Percentiles rank a stretch among this genome's conserved stretches.
These are phyloP conservation scores for Saccharomycopsis vini DNA, from an alignment of 805 yeast species.

Conservation along the genomic window DNA sequence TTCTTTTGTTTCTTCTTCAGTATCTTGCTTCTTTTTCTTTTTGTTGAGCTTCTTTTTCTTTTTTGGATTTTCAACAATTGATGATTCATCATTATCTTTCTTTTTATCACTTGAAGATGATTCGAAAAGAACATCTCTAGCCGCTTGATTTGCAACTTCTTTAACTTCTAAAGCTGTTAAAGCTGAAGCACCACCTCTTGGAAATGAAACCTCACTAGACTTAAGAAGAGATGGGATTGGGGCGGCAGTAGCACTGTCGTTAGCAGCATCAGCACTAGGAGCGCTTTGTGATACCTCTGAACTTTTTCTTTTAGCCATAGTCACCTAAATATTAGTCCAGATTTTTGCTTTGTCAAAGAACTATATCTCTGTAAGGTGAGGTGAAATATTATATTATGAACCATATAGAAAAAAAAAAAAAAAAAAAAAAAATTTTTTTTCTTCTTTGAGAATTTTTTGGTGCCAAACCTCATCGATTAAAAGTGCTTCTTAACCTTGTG, in stretches of 20 bases:
- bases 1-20: slow-evolving; percentile 22
- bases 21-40: slow-evolving; percentile 19
- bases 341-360: not conserved
- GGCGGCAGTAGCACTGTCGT: slow-evolving; percentile 1
- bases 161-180: slow-evolving; percentile 85
- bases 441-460: too few species aligned
- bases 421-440: not conserved
- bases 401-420: not conserved
- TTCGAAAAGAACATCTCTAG: slow-evolving; percentile 74
- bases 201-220: slow-evolving; percentile 45
- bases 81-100: not conserved
- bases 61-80: slow-evolving; percentile 24
- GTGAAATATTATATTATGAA: not conserved
- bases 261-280: not conserved
- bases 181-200: slow-evolving; percentile 91
- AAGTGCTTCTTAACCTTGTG: too few species aligned
- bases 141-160: slow-evolving; percentile 88
- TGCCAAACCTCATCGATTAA: too few species aligned
- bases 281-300: too few species aligned
- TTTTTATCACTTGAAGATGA: slow-evolving; percentile 9
- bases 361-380: not conserved
- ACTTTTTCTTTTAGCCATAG: slow-evolving; percentile 9
- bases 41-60: slow-evolving; percentile 32
- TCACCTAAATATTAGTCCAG: slow-evolving; percentile 1
- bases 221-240: slow-evolving; percentile 32